These are phyloP conservation scores for Aphanomyces stellatus DNA, from an alignment of 352 stramenopile genomes.

Conservation along the genomic window DNA sequence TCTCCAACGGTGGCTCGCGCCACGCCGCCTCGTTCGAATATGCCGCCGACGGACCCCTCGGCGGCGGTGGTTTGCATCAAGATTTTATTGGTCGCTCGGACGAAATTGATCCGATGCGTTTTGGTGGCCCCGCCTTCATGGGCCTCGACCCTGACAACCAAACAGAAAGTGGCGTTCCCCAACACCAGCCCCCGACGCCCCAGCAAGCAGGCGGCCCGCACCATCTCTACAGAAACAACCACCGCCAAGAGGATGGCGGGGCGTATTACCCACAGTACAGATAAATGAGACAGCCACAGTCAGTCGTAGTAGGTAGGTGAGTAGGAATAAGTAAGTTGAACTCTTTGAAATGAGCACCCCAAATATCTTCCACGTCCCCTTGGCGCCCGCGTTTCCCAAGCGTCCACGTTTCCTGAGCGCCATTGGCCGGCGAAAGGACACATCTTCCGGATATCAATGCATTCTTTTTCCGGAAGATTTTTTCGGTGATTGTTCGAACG, in stretches of 20 bases:
- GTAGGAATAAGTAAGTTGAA: background rate
- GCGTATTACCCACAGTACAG: conserved; percentile 5
- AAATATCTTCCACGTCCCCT: too few species aligned
- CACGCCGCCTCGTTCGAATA: background rate
- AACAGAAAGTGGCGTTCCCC: background rate
- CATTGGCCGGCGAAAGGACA: too few species aligned
- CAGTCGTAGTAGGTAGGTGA: background rate
- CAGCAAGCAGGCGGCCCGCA: background rate
- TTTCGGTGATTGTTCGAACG: too few species aligned
- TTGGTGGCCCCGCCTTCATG: background rate
- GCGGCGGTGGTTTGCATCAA: background rate
- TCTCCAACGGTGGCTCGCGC: conserved; percentile 25
- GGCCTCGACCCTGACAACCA: background rate
- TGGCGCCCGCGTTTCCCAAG: too few species aligned
- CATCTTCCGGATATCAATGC: background rate
- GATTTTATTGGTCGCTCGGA: background rate
- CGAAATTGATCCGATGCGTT: background rate
- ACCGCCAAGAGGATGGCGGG: background rate
- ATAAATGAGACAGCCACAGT: background rate
- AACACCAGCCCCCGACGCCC: background rate
- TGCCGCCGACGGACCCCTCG: conserved; percentile 25
- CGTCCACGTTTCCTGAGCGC: too few species aligned
- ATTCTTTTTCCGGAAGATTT: too few species aligned
- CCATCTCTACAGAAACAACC: background rate
- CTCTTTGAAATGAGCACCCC: too few species aligned